phyloP scores from a whole-genome alignment of 2,329 filamentous ascomycete species.

The Aspergillus floridensis region DNA sequence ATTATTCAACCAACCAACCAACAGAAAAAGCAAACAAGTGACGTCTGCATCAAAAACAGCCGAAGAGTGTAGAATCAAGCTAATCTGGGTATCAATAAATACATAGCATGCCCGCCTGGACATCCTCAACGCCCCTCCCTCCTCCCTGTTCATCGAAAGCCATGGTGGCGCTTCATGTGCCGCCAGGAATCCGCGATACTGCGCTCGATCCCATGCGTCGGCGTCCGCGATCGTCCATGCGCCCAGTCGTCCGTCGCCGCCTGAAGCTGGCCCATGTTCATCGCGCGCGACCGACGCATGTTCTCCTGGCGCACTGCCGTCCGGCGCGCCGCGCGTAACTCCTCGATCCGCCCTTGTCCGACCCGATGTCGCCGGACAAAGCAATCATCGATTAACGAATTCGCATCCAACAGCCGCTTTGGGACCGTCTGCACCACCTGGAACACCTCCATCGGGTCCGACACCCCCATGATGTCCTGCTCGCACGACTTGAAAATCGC shows the following conservation, averaged over 20 bases:
- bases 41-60: neutral
- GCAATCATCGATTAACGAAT: conserved; percentile 75
- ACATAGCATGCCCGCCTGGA: neutral
- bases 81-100: conserved; percentile 19
- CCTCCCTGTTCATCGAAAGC: conserved; percentile 25
- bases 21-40: neutral
- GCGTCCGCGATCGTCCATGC: conserved; percentile 26
- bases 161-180: conserved; percentile 32
- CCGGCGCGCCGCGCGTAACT: conserved; percentile 67
- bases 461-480: conserved; percentile 71
- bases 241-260: conserved; percentile 34
- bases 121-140: neutral
- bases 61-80: neutral
- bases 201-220: conserved; percentile 31
- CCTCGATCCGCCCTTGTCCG: conserved; percentile 77
- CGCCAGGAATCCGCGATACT: conserved; percentile 36
- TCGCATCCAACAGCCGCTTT: conserved; percentile 76
- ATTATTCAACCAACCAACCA: neutral
- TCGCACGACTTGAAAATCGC: conserved; percentile 90
- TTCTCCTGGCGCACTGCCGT: conserved; percentile 46
- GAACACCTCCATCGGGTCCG: conserved; percentile 92
- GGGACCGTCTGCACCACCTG: conserved; percentile 88
- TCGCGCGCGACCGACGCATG: conserved; percentile 37
- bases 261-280: conserved; percentile 34
- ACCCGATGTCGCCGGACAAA: conserved; percentile 77